Conservation (phyloP, 306 rosid species). For the Mimosa pudica region DNA sequence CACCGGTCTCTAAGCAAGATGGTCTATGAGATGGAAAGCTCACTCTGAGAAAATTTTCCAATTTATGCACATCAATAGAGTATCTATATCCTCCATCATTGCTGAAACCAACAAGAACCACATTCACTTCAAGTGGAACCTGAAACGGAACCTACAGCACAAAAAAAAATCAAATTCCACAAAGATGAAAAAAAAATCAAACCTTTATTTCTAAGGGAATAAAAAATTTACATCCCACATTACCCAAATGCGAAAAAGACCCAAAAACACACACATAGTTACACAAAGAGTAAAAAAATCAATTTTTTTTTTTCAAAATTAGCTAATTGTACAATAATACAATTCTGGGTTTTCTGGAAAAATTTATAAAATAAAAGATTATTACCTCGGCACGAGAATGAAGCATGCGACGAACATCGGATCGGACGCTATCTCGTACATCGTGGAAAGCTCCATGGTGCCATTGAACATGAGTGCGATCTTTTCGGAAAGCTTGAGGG, state of each 20-base stretch:
- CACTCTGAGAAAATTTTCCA: slow-evolving; percentile 69
- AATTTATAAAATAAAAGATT: too few relatives aligned
- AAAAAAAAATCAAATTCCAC: neutral
- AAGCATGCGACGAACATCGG: slow-evolving; percentile 92
- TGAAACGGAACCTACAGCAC: slow-evolving; percentile 82
- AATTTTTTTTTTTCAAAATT: neutral
- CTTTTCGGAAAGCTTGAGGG: slow-evolving; percentile 77
- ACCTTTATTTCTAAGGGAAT: too few relatives aligned
- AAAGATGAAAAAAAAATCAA: too few relatives aligned
- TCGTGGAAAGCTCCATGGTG: slow-evolving; percentile 97
- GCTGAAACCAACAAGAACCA: slow-evolving; percentile 79
- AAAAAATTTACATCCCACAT: neutral
- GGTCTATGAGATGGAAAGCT: slow-evolving; percentile 91
- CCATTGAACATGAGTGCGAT: slow-evolving; percentile 82
- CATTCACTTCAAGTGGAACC: slow-evolving; percentile 94
- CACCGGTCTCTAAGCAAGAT: slow-evolving; percentile 86
- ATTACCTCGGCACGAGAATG: slow-evolving; percentile 95
- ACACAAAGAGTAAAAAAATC: neutral
- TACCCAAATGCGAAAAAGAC: neutral
- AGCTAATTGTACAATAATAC: neutral
- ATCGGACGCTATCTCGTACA: slow-evolving; percentile 72
- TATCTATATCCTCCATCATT: slow-evolving; percentile 87
- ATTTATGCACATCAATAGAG: slow-evolving; percentile 57
- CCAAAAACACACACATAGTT: neutral
- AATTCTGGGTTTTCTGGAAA: too few relatives aligned